These are phyloP conservation scores for Xerocomus potaroensis DNA, from an alignment of 768 basidiomycete species.

Conservation along the genomic window DNA sequence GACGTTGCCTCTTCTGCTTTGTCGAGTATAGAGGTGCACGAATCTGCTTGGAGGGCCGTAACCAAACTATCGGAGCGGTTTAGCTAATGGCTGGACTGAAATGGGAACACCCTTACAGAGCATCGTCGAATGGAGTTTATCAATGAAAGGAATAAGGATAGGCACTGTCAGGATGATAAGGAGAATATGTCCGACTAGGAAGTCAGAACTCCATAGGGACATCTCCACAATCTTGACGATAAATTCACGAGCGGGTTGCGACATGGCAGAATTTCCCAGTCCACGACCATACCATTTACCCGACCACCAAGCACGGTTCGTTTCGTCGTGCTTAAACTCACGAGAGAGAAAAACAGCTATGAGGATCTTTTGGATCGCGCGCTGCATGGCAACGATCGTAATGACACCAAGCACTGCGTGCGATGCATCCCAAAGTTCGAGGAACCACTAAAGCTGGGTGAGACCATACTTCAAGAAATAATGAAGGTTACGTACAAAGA, in stretches of 20 bases:
- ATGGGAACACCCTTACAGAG: slow-evolving; percentile 56
- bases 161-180: slow-evolving; percentile 85
- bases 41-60: slow-evolving; percentile 92
- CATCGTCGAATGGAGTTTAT: slow-evolving; percentile 90
- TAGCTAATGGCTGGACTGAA: not conserved
- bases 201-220: slow-evolving; percentile 95
- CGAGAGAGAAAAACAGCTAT: slow-evolving; percentile 93
- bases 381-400: slow-evolving; percentile 83
- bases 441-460: slow-evolving; percentile 68
- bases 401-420: slow-evolving; percentile 94
- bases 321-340: slow-evolving; percentile 98
- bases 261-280: slow-evolving; percentile 85
- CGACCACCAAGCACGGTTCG: slow-evolving; percentile 99
- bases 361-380: slow-evolving; percentile 89
- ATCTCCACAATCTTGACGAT: slow-evolving; percentile 98
- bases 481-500: slow-evolving; percentile 63
- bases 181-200: slow-evolving; percentile 79
- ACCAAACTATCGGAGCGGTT: slow-evolving; percentile 65
- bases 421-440: slow-evolving; percentile 95
- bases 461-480: slow-evolving; percentile 31
- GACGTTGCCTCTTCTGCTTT: slow-evolving; percentile 86
- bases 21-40: slow-evolving; percentile 90
- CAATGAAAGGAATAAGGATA: slow-evolving; percentile 79
- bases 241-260: slow-evolving; percentile 95
- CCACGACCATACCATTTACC: slow-evolving; percentile 97